A percentile compares a stretch with the other conserved stretches of the same genome.
Evolutionary conservation across 2,329 filamentous ascomycete species (phyloP).

Genomic region (Colletotrichum orbiculare): DNA sequence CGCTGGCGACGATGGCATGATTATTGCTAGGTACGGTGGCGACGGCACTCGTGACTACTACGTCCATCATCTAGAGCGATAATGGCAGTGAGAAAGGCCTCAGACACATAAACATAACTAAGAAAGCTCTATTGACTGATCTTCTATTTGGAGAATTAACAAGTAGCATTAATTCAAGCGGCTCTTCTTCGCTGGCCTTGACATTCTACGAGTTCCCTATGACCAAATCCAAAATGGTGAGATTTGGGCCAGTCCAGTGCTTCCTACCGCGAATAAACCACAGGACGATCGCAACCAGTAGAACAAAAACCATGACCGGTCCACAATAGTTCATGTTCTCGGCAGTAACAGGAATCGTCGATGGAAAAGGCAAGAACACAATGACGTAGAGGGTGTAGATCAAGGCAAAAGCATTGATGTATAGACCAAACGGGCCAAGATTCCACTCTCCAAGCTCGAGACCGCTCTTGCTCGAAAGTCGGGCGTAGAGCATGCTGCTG

Average conservation of each 20-base stretch:
- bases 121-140: too few relatives aligned
- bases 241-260: slow-evolving; percentile 6
- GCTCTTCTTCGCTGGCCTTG: too few relatives aligned
- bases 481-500: slow-evolving; percentile 18
- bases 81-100: too few relatives aligned
- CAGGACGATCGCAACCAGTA: background rate
- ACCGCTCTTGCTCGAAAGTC: background rate
- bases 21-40: too few relatives aligned
- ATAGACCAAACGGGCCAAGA: background rate
- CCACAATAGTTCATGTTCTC: slow-evolving; percentile 24
- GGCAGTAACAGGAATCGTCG: background rate
- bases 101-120: too few relatives aligned
- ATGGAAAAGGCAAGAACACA: background rate
- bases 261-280: slow-evolving; percentile 3
- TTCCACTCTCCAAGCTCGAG: slow-evolving; percentile 18
- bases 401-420: slow-evolving; percentile 17
- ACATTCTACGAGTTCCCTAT: background rate
- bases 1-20: too few relatives aligned
- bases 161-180: too few relatives aligned
- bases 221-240: slow-evolving; percentile 6
- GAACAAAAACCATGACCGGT: slow-evolving; percentile 12
- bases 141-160: too few relatives aligned
- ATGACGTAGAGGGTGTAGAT: slow-evolving; percentile 7
- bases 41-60: too few relatives aligned
- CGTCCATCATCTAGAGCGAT: too few relatives aligned